A percentile compares a stretch with the other conserved stretches of the same genome.
These are phyloP conservation scores for Fusarium duplospermum DNA, from an alignment of 2,329 filamentous ascomycete genomes.

Conservation along the genomic window DNA sequence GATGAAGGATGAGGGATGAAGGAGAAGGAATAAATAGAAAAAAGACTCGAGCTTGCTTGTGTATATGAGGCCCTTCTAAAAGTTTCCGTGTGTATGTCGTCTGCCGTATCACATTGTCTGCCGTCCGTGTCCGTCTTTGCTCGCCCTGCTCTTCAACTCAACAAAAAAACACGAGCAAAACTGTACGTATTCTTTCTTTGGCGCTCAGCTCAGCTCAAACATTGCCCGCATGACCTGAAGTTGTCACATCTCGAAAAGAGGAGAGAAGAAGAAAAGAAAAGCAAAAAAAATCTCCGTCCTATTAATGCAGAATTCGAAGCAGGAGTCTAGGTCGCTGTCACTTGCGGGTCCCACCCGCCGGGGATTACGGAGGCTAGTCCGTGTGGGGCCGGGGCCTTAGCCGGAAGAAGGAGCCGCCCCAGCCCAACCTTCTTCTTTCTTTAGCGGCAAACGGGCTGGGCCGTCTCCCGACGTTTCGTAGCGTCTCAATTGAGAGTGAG, in stretches of 20 bases:
- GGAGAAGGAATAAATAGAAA: neutral
- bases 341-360: conserved; percentile 25
- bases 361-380: conserved; percentile 22
- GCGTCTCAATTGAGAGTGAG: conserved; percentile 23
- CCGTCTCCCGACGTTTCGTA: conserved; percentile 12
- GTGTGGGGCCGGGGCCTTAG: conserved; percentile 12
- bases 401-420: neutral
- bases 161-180: conserved; percentile 2
- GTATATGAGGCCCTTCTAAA: conserved; percentile 7
- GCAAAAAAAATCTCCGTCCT: conserved; percentile 17
- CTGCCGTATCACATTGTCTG: conserved; percentile 17
- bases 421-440: conserved; percentile 10
- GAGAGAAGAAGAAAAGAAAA: conserved; percentile 15
- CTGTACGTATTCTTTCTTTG: conserved; percentile 13
- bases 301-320: neutral
- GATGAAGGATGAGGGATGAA: neutral
- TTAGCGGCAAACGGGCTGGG: conserved; percentile 26
- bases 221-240: conserved; percentile 20
- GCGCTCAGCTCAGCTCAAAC: conserved; percentile 16
- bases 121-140: neutral
- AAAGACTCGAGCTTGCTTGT: conserved; percentile 14
- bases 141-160: conserved; percentile 7
- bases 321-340: neutral
- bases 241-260: conserved; percentile 26
- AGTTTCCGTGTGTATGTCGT: conserved; percentile 4